A percentile compares a stretch with the other conserved stretches of the same genome.
phyloP scores from a whole-genome alignment of 192 early-diverging fungal genomes.

The Entomortierella parvispora region DNA sequence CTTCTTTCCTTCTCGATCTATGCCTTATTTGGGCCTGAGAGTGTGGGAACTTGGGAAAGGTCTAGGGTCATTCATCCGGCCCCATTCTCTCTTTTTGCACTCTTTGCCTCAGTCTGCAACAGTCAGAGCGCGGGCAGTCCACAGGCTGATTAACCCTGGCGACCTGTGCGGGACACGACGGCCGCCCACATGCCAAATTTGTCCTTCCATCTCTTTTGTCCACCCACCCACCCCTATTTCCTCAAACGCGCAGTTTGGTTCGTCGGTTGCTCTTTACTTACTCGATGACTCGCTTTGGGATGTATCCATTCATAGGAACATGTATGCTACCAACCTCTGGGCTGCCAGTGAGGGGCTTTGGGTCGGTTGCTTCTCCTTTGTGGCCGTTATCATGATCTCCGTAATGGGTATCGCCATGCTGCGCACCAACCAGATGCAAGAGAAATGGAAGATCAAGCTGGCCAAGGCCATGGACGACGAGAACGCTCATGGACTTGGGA shows the following conservation, averaged over 20 bases:
- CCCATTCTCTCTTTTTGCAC: no score
- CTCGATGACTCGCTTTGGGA: not conserved
- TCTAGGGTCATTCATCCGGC: no score
- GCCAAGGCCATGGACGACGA: constrained; percentile 60
- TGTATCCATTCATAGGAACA: constrained; percentile 10
- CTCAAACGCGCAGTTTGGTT: no score
- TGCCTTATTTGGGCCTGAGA: no score
- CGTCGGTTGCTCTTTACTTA: not conserved
- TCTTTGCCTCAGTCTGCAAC: no score
- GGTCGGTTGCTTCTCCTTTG: constrained; percentile 68
- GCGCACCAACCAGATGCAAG: constrained; percentile 74
- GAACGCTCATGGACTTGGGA: constrained; percentile 49
- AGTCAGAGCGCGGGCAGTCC: no score
- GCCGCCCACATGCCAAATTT: no score
- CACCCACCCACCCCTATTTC: no score
- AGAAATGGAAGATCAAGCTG: constrained; percentile 81
- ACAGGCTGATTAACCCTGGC: no score
- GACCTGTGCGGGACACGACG: no score
- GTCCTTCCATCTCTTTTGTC: no score
- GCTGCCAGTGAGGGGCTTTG: constrained; percentile 70
- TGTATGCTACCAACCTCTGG: constrained; percentile 31
- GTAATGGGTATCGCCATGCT: constrained; percentile 87
- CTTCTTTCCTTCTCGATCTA: not conserved
- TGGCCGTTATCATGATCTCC: constrained; percentile 82
- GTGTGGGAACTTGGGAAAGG: no score